A percentile compares a stretch with the other conserved stretches of the same genome.
Evolutionary conservation across 768 basidiomycete species (phyloP).

Genomic region (Boletus fagicola): DNA sequence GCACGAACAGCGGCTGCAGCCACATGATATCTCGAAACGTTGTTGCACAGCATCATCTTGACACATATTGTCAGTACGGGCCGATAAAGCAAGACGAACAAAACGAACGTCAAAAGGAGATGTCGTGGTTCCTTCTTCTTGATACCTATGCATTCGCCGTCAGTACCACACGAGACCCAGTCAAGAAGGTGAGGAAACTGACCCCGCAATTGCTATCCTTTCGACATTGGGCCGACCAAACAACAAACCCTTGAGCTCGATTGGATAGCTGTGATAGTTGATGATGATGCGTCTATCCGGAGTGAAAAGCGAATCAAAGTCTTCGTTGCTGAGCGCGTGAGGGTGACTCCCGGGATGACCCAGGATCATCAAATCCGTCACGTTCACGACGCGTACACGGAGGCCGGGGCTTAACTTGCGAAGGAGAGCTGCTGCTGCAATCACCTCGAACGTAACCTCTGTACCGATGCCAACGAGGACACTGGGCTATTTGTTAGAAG

Average conservation of each 20-base stretch:
- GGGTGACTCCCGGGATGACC: conserved; percentile 69
- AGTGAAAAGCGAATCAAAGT: conserved; percentile 73
- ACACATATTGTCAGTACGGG: not conserved
- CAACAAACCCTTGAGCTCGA: conserved; percentile 66
- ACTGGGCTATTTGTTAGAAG: conserved; percentile 31
- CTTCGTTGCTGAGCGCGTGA: conserved; percentile 60
- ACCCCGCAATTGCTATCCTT: conserved; percentile 56
- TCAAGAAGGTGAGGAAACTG: conserved; percentile 10
- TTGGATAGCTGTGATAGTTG: conserved; percentile 83
- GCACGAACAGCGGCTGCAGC: conserved; percentile 60
- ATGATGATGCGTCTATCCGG: conserved; percentile 65
- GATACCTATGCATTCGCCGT: conserved; percentile 37
- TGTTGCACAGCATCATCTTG: conserved; percentile 74
- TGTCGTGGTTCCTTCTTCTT: conserved; percentile 77
- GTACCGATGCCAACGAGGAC: conserved; percentile 87
- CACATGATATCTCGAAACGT: conserved; percentile 64
- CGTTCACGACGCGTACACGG: conserved; percentile 83
- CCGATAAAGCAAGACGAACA: not conserved
- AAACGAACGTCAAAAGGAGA: conserved; percentile 70
- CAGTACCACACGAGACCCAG: not conserved
- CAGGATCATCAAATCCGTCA: conserved; percentile 87
- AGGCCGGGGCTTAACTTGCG: conserved; percentile 67
- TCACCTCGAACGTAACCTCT: conserved; percentile 85
- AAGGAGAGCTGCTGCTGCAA: conserved; percentile 80
- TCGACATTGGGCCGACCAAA: conserved; percentile 52